phyloP scores from a whole-genome alignment of 2,329 filamentous ascomycete genomes.

The Alternaria tenuissima region DNA sequence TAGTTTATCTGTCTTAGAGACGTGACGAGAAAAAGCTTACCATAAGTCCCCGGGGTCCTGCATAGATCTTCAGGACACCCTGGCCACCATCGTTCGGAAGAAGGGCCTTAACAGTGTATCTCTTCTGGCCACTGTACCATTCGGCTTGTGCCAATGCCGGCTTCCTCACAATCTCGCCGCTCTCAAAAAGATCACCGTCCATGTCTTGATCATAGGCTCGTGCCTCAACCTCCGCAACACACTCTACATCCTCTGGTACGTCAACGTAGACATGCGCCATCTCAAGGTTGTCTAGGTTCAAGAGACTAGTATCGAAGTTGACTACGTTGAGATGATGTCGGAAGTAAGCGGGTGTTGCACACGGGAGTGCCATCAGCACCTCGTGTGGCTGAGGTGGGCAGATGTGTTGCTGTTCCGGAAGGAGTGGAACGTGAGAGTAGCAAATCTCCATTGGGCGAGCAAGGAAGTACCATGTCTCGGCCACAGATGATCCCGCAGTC shows the following conservation, averaged over 20 bases:
- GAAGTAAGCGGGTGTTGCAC: constrained; percentile 88
- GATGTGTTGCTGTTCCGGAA: constrained; percentile 89
- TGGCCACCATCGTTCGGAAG: constrained; percentile 91
- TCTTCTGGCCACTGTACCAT: constrained; percentile 86
- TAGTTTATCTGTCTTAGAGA: constrained; percentile 15
- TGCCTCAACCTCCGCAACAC: constrained; percentile 90
- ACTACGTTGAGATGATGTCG: constrained; percentile 79
- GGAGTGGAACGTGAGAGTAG: constrained; percentile 92
- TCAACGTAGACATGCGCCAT: constrained; percentile 89
- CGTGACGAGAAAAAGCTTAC: constrained; percentile 38
- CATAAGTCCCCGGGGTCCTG: constrained; percentile 93
- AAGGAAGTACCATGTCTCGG: constrained; percentile 96
- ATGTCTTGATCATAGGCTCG: constrained; percentile 79
- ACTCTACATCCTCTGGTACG: constrained; percentile 88
- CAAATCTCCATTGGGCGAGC: constrained; percentile 86
- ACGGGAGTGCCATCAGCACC: constrained; percentile 83
- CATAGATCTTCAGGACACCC: constrained; percentile 88
- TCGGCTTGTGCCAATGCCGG: constrained; percentile 89
- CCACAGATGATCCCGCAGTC: constrained; percentile 70
- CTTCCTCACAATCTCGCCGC: constrained; percentile 84
- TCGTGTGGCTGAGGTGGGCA: constrained; percentile 88
- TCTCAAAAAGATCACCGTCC: constrained; percentile 94
- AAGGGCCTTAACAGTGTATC: constrained; percentile 91
- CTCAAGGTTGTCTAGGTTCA: constrained; percentile 88
- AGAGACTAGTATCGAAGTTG: constrained; percentile 88